Evolutionary conservation across 2,329 filamentous ascomycete genomes (phyloP), one percentile per base, ranked within the genome.

Genomic region (Stachybotrys echinatus): DNA sequence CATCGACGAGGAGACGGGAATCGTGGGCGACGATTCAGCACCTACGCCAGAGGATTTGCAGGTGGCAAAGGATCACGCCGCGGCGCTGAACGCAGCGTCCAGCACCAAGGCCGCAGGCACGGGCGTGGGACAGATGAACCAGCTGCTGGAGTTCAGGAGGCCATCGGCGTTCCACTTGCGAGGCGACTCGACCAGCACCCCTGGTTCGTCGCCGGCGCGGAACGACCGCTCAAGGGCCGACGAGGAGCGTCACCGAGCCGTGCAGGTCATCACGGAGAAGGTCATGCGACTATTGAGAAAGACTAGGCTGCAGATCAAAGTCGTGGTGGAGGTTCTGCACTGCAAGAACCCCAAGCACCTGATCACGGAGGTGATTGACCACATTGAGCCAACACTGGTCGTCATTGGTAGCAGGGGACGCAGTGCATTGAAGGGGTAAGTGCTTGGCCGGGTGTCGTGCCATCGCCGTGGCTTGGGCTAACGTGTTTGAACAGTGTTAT

Each of bases 341-440:
- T 97, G 94, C 84, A 97, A 96, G 77, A 96, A 89, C 62, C 91
- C 94, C 4, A 92, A 94, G 67, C 92, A 96, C 66, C 80, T 97
- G 74, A 91, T 99, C 55, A 95, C 91, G 1, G 94, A 97, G 74
- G 91, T 96, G 72, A 97, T 99, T 68, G 94, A 99, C 66, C 82
- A 89, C 55, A 80, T 97, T 48, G 88, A 87, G 56, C 94, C 94
- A 5, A 97, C 92, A 1, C 75, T 99, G 52, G 92, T 96, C 19
- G 90, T 99, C 57, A 82, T 97, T 51, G 94, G 94, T 46, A 96
- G 91, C 54, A 81, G 94, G 59, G 94, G 94, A 23, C 83, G 92
- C 55, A 96, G 90, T 67, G 90, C 91, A 42, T 75, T 99, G 49
- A 97, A 97, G 69, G 92, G 91, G 89, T 92, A 76, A 73, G 86